These are phyloP conservation scores for Ogataea polymorpha DNA, from an alignment of 805 yeast species.

Conservation along the genomic window DNA sequence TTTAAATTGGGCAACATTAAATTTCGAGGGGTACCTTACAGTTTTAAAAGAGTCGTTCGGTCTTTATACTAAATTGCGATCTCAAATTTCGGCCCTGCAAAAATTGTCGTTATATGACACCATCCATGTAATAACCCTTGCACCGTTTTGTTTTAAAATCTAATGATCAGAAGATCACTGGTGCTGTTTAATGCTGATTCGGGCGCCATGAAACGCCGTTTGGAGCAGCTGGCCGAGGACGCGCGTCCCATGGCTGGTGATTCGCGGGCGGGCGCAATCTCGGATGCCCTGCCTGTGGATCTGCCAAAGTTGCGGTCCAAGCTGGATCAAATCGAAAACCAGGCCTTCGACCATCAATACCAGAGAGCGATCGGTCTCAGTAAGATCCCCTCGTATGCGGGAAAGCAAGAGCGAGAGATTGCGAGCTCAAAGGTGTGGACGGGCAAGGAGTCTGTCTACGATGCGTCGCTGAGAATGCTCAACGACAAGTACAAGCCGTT, in stretches of 20 bases:
- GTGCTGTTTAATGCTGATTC: conserved; percentile 8
- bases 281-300: conserved; percentile 27
- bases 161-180: conserved; percentile 2
- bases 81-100: too few species aligned
- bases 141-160: not conserved
- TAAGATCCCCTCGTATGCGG: conserved; percentile 43
- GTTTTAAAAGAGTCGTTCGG: not conserved
- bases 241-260: conserved; percentile 36
- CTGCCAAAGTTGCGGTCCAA: conserved; percentile 22
- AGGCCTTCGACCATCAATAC: conserved; percentile 36
- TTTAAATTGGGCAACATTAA: not conserved
- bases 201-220: conserved; percentile 33
- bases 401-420: conserved; percentile 41
- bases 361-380: conserved; percentile 40
- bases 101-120: not conserved
- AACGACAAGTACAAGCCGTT: conserved; percentile 47
- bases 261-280: conserved; percentile 32
- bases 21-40: not conserved
- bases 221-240: conserved; percentile 42
- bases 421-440: conserved; percentile 58
- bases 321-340: conserved; percentile 30
- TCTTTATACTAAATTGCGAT: not conserved
- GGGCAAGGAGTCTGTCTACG: conserved; percentile 49
- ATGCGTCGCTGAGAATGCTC: conserved; percentile 52
- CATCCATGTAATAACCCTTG: conserved; percentile 2